Conservation (phyloP, 257 asterid genomes). For the Asclepias syriaca region DNA sequence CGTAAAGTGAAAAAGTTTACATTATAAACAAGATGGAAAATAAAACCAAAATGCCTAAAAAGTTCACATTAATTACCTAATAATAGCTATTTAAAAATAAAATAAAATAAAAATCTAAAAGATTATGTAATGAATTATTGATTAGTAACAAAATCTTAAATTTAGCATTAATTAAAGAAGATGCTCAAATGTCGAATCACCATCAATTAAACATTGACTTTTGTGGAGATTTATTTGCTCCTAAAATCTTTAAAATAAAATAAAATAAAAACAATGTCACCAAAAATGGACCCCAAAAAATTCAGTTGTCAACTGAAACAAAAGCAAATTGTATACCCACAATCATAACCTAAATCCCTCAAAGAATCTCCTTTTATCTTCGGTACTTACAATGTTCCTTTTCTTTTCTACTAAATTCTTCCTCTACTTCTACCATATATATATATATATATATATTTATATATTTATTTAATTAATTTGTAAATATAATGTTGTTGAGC, state of each 20-base stretch:
- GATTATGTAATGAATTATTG: too few species aligned
- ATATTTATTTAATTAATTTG: too few species aligned
- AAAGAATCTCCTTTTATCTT: neutral
- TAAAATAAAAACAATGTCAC: too few species aligned
- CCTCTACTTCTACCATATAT: too few species aligned
- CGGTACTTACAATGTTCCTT: neutral
- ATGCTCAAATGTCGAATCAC: neutral
- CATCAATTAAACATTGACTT: conserved; percentile 8
- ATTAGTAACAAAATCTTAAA: neutral
- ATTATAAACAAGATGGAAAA: too few species aligned
- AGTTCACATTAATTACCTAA: too few species aligned
- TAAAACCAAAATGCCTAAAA: too few species aligned
- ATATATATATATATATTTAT: too few species aligned
- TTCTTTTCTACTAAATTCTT: too few species aligned
- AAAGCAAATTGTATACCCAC: neutral
- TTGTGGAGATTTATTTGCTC: conserved; percentile 1
- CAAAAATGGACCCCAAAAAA: conserved; percentile 4
- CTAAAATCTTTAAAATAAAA: neutral
- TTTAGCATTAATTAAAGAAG: conserved; percentile 9
- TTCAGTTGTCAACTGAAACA: neutral
- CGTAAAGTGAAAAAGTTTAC: too few species aligned
- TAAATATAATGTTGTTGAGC: neutral
- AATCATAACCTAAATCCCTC: neutral
- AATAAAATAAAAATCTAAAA: too few species aligned
- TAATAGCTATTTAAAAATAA: too few species aligned